These are phyloP conservation scores for Crithidia expoeki DNA, from an alignment of 208 protist species.

Conservation along the genomic window DNA sequence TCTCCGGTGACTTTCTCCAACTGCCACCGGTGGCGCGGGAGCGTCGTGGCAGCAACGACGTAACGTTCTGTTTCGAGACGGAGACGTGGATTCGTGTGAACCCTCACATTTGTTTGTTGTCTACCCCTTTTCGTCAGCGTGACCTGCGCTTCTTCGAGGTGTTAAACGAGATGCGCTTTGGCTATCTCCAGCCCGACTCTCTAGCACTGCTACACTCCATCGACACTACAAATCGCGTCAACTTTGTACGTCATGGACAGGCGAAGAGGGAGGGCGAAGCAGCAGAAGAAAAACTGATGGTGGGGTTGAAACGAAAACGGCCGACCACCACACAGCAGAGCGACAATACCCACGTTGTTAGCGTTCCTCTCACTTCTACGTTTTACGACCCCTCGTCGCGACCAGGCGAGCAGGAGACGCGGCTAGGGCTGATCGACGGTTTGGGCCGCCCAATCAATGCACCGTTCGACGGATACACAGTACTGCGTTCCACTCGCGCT, in stretches of 20 bases:
- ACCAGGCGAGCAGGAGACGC: slow-evolving; percentile 2
- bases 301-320: slow-evolving; percentile 13
- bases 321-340: background rate
- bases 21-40: slow-evolving; percentile 73
- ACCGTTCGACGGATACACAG: slow-evolving; percentile 67
- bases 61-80: slow-evolving; percentile 77
- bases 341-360: background rate
- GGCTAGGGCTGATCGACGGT: slow-evolving; percentile 32
- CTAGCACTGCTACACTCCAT: slow-evolving; percentile 47
- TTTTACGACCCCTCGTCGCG: slow-evolving; percentile 16
- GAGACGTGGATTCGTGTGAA: slow-evolving; percentile 66
- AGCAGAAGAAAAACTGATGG: background rate
- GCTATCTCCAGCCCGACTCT: slow-evolving; percentile 40
- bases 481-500: slow-evolving; percentile 56
- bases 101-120: slow-evolving; percentile 64
- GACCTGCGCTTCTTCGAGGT: slow-evolving; percentile 65
- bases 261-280: slow-evolving; percentile 3
- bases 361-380: background rate
- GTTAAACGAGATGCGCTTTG: slow-evolving; percentile 81
- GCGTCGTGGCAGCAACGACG: background rate
- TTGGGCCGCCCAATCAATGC: slow-evolving; percentile 21
- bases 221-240: slow-evolving; percentile 41
- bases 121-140: slow-evolving; percentile 71
- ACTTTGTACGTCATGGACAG: slow-evolving; percentile 31
- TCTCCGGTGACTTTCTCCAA: slow-evolving; percentile 94